Conservation (phyloP, 352 stramenopile genomes). For the Blastocystis sp. region DNA sequence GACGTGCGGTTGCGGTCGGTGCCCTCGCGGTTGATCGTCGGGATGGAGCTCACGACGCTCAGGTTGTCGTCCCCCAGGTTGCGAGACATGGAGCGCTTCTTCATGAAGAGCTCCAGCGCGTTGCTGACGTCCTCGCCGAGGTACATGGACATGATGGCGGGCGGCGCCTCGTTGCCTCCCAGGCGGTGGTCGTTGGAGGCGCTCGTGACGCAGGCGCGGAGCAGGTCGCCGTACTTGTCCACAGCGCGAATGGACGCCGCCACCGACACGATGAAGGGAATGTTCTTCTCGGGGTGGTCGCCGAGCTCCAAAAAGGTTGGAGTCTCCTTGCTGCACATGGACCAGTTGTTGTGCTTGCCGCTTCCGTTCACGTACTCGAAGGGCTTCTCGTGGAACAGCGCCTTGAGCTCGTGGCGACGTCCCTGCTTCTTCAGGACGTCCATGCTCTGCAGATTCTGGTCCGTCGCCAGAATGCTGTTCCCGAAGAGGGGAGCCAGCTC, state of each 20-base stretch:
- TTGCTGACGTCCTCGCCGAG: constrained; percentile 70
- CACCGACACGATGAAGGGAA: constrained; percentile 70
- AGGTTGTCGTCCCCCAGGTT: constrained; percentile 51
- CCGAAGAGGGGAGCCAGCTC: constrained; percentile 72
- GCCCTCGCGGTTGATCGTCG: constrained; percentile 50
- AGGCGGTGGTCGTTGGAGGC: constrained; percentile 76
- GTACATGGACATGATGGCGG: constrained; percentile 75
- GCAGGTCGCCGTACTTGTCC: constrained; percentile 72
- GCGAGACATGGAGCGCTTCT: constrained; percentile 64
- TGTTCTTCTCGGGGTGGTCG: constrained; percentile 61
- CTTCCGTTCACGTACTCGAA: constrained; percentile 75
- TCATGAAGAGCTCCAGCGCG: constrained; percentile 65
- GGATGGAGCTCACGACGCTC: constrained; percentile 36
- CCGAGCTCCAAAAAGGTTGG: constrained; percentile 66
- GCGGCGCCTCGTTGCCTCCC: constrained; percentile 71
- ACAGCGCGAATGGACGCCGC: constrained; percentile 68
- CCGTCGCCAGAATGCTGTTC: constrained; percentile 69
- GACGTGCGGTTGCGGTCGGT: constrained; percentile 76
- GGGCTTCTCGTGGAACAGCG: constrained; percentile 75
- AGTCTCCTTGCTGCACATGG: constrained; percentile 67
- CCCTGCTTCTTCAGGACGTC: constrained; percentile 73
- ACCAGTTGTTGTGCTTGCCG: constrained; percentile 79
- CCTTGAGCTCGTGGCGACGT: constrained; percentile 67
- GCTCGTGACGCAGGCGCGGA: constrained; percentile 68
- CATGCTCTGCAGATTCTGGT: constrained; percentile 77